phyloP scores from a whole-genome alignment of 257 asterid species.

The Penstemon newberryi region DNA sequence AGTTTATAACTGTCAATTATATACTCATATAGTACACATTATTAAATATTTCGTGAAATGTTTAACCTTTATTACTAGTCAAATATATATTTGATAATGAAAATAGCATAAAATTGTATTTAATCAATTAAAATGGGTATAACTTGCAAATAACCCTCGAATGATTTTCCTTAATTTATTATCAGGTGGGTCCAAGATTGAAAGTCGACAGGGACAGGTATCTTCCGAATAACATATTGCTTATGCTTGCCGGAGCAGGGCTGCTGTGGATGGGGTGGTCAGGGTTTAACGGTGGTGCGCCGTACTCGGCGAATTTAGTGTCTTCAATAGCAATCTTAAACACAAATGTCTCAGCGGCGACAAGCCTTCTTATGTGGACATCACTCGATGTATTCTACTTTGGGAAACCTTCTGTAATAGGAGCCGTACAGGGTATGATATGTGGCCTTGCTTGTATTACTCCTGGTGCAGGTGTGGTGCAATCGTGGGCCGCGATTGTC shows the following conservation, averaged over 20 bases:
- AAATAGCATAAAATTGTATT: no score
- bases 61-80: no score
- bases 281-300: conserved; percentile 96
- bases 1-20: no score
- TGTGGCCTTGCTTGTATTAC: conserved; percentile 92
- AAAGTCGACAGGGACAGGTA: conserved; percentile 80
- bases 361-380: conserved; percentile 93
- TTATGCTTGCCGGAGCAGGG: conserved; percentile 93
- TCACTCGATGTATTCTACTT: conserved; percentile 77
- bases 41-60: no score
- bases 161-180: no score
- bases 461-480: conserved; percentile 96
- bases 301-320: conserved; percentile 73
- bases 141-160: no score
- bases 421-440: conserved; percentile 92
- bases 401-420: conserved; percentile 89
- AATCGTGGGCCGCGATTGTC: conserved; percentile 92
- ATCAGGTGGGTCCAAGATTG: conserved; percentile 84
- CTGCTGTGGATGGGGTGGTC: conserved; percentile 98
- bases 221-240: conserved; percentile 77
- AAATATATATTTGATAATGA: no score
- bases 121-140: no score
- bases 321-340: conserved; percentile 71
- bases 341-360: conserved; percentile 80
- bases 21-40: no score